These are phyloP conservation scores for Fusarium protoensiforme DNA, from an alignment of 2,329 filamentous ascomycete genomes.

Conservation along the genomic window DNA sequence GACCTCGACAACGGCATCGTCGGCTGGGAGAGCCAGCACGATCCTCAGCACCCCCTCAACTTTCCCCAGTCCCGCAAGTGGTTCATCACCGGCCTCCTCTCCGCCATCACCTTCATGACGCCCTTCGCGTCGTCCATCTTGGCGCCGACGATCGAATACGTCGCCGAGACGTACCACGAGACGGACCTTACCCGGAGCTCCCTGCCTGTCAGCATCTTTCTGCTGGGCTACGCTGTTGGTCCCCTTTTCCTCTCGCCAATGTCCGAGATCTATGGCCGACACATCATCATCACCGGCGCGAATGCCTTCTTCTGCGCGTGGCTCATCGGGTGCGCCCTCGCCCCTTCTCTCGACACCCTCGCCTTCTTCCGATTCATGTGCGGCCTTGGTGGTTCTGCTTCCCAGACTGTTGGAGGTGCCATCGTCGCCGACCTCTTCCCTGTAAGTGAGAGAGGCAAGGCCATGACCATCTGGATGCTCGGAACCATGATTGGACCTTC, in stretches of 20 bases:
- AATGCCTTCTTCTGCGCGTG: conserved; percentile 72
- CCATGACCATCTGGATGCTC: conserved; percentile 63
- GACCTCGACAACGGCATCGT: conserved; percentile 65
- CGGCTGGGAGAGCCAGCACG: conserved; percentile 69
- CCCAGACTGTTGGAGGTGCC: conserved; percentile 65
- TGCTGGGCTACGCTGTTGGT: conserved; percentile 68
- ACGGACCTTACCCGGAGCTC: conserved; percentile 54
- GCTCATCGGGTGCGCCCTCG: conserved; percentile 72
- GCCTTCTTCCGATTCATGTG: conserved; percentile 70
- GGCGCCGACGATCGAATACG: conserved; percentile 58
- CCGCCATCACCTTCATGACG: conserved; percentile 72
- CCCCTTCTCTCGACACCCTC: conserved; percentile 63
- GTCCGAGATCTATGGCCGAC: conserved; percentile 73
- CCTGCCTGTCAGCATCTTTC: conserved; percentile 70
- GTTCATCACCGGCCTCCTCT: conserved; percentile 65
- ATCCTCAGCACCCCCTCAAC: conserved; percentile 69
- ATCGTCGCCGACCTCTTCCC: conserved; percentile 67
- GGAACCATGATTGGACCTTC: conserved; percentile 69
- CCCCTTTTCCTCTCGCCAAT: conserved; percentile 68
- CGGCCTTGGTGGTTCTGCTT: conserved; percentile 67
- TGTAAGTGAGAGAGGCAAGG: conserved; percentile 57
- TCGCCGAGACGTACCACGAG: conserved; percentile 58
- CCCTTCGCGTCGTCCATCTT: conserved; percentile 73
- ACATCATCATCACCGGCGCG: conserved; percentile 64
- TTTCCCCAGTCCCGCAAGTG: conserved; percentile 67